Base-by-base conservation (phyloP, 768 basidiomycete genomes). In the Clavaria fumosa region DNA sequence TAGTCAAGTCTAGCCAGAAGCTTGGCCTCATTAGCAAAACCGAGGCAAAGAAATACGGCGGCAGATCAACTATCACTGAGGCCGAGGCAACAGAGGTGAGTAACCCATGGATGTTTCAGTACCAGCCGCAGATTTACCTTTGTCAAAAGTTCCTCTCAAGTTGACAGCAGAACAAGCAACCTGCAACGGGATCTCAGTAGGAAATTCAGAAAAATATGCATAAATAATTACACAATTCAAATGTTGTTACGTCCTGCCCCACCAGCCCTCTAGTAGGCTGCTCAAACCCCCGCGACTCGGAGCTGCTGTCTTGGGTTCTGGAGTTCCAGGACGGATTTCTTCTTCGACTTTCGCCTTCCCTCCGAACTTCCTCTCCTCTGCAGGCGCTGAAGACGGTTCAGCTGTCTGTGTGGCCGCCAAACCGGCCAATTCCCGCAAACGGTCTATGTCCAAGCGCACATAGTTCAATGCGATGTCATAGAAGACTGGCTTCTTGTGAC, bases 381-480 rank as follows among this genome's bases (percentile, higher is more conserved):
- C 49, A 5, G 45, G 40, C 15, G 43, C 40, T 28, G 46, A 39
- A 2, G 50, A 45, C 10, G 56, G 48, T 4, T 50, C 45, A n/a
- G 49, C 46, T 1, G 48, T 31, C 24, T 50, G 34, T 31, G 45
- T 19, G 46, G 37, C 2, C 57, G 38, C 9, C 53, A 58, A 77
- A 1, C 88, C 88, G 3, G 78, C 82, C 12, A 79, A 63, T 41
- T 67, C 69, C 48, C 74, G 59, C 41, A 95, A 56, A 35, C 70
- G 60, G 31, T 84, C 80, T 75, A 90, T 78, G 49, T 90, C 83
- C 42, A 89, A 56, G 45, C 82, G 74, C 38, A 86, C 77, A 51
- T 93, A 95, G 57, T 93, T 95, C 49, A 90, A 73, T 12, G 88
- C 90, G 43, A 88, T 81, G 53, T 95, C 85, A 58, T 91, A 95